Base-by-base conservation (phyloP, 805 yeast genomes). In the Hanseniaspora meyeri region DNA sequence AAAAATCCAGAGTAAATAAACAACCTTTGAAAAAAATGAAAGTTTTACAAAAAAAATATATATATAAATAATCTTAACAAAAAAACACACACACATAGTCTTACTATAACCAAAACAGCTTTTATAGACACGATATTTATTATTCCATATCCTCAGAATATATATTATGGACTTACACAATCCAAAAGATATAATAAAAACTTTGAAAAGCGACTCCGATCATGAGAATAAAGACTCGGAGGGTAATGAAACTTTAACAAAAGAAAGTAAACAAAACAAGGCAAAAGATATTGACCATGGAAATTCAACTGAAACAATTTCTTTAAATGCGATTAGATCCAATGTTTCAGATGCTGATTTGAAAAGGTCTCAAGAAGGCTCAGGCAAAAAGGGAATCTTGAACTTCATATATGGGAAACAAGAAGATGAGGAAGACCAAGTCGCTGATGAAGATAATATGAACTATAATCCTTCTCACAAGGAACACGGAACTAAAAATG, bases 361-460 rank as follows among this genome's bases (percentile, higher is more conserved):
- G 4, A 51, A 43, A 36, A 32, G 36, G n/a, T 19, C n/a, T 17
- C 19, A 42, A 6, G 32, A 50, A 12, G 32, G 19, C 17, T 17
- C 34, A 19, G 9, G 36, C 43, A 51, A 42, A 19, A 32, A 42
- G 19, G 24, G 36, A 11, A 32, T 42, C 9, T 32, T 42, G 24
- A 42, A 42, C 16, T 42, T 48, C n/a, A 20, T 34, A 7, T 5
- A 47, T 42, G 40, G 42, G 12, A 47, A 48, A 17, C 19, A 54
- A 14, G 36, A 40, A 31, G 17, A 42, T 34, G 32, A 27, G 5
- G 52, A 53, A 29, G 56, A 45, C 24, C 31, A 52, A n/a, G 17
- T 34, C 16, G 43, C 48, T 9, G 56, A 45, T 45, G 56, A 52
- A 20, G 57, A 53, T 20, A 53, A 53, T 16, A 53, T 53, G 57